Percentiles rank a stretch among this genome's conserved stretches.
phyloP scores from a whole-genome alignment of 331 rosid genomes.

The Acacia pycnantha region DNA sequence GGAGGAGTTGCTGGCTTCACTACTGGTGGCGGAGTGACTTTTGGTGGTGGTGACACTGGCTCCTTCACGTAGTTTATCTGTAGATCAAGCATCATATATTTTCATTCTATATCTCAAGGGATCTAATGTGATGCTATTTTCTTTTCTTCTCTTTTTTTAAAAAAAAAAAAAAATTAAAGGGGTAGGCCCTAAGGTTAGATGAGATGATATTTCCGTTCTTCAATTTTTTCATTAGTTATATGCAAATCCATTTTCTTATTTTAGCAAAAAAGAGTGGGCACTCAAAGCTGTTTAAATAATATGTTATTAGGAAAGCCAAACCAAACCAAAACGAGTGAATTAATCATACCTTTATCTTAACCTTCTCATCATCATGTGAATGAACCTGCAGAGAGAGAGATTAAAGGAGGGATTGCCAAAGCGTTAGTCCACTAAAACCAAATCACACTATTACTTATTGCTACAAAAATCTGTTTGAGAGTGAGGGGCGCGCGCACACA shows the following conservation, averaged over 20 bases:
- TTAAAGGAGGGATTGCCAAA: not conserved
- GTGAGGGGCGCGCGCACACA: no score
- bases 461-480: not conserved
- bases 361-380: slow-evolving; percentile 40
- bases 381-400: slow-evolving; percentile 29
- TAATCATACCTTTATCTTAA: slow-evolving; percentile 36
- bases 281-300: not conserved
- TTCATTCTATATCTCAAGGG: not conserved
- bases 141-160: no score
- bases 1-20: slow-evolving; percentile 12
- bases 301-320: not conserved
- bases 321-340: not conserved
- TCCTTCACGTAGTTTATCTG: slow-evolving; percentile 28
- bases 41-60: slow-evolving; percentile 12
- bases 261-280: not conserved
- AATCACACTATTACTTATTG: not conserved
- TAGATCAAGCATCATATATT: not conserved
- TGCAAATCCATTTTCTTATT: not conserved
- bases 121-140: not conserved
- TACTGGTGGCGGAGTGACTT: slow-evolving; percentile 15
- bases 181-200: no score
- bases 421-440: slow-evolving; percentile 5
- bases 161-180: no score
- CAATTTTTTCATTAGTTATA: not conserved
- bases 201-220: not conserved